Base-by-base conservation (phyloP, 345 rosid species). In the Murraya koenigii region DNA sequence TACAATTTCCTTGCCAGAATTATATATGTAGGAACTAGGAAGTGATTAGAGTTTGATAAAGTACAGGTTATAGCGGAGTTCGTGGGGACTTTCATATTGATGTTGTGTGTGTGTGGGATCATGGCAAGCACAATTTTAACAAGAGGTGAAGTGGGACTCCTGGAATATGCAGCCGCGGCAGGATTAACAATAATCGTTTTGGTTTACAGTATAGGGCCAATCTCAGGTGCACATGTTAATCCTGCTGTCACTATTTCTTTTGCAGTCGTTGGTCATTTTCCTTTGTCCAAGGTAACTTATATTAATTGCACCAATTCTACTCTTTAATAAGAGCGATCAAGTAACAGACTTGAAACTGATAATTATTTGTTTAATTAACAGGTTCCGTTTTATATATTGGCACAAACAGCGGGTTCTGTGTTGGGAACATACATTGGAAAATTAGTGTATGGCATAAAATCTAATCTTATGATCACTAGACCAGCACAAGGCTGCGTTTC, bases 211-310 rank as follows among this genome's bases (percentile, higher is more conserved):
- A 74, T 92, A 8, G 97, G 97, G 13, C 90, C 93, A 30, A 93
- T 93, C 74, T 93, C 97, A 19, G 97, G 95, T 36, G 98, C 93
- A 2, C 98, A 95, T 79, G 86, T 95, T 0, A 95, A 93, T 79
- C 98, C 98, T 23, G 93, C 95, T 10, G 85, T 95, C 67, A 95
- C 98, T 3, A 78, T 95, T 15, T 89, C 97, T 69, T 85, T 93
- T 32, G 98, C 97, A 5, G 55, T 85, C 66, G 89, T 89, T 68
- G 93, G 97, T 11, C 87, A 87, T 44, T 93, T 91, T 44, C 94
- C 90, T 0, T 93, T 97, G 97, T 82, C 89, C 41, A 89, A 78
- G 91, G 98, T 94, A 79, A 52, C 73, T 61, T 10, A 8, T 25
- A 44, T 44, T 44, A 44, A 11, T 33, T 25, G 0, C 20, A 13